phyloP scores from a whole-genome alignment of 2,329 filamentous ascomycete genomes.

The Alternaria gansuensis region DNA sequence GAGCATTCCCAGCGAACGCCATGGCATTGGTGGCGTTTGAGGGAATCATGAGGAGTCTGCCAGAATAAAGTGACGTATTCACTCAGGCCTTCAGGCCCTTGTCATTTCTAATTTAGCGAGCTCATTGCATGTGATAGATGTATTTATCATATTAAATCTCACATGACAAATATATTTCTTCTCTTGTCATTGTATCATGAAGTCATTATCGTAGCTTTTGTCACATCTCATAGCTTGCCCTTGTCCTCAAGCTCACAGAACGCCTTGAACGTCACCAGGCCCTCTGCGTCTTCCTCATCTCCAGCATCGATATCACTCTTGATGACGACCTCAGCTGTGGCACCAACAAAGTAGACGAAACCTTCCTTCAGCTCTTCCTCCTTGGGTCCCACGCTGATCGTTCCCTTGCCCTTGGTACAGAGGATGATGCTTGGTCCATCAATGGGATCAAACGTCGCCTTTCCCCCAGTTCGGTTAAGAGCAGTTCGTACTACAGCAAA shows the following conservation, averaged over 20 bases:
- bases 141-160: neutral
- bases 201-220: neutral
- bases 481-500: conserved; percentile 88
- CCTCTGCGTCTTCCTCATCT: conserved; percentile 57
- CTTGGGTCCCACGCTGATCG: conserved; percentile 84
- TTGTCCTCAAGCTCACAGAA: conserved; percentile 77
- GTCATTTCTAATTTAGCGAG: neutral
- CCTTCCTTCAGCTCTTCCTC: conserved; percentile 69
- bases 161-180: neutral
- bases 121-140: neutral
- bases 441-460: conserved; percentile 87
- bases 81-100: neutral
- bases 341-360: conserved; percentile 73
- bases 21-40: conserved; percentile 94
- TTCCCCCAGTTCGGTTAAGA: conserved; percentile 74
- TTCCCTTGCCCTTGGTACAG: conserved; percentile 83
- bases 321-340: conserved; percentile 82
- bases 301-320: conserved; percentile 67
- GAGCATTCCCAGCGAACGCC: conserved; percentile 95
- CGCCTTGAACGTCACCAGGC: conserved; percentile 89
- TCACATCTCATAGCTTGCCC: conserved; percentile 39
- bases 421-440: conserved; percentile 92
- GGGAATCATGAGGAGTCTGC: conserved; percentile 75
- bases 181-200: neutral
- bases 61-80: conserved; percentile 31